A percentile compares a stretch with the other conserved stretches of the same genome.
Evolutionary conservation across 1,139 yeast genomes (phyloP).

Genomic region (Debaryomyces psychrophilus): DNA sequence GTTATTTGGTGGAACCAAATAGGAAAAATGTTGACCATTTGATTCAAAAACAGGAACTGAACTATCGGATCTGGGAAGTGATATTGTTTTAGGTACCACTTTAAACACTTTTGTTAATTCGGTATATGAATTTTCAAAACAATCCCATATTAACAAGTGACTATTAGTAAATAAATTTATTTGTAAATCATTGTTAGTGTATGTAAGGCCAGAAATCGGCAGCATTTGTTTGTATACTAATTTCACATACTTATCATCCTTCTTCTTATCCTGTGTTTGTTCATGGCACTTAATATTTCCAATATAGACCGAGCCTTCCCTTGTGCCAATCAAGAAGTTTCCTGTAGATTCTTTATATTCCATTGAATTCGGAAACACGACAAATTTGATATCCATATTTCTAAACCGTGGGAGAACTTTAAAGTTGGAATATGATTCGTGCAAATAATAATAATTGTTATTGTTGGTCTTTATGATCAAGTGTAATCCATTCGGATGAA

Average conservation of each 20-base stretch:
- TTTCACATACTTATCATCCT: conserved; percentile 43
- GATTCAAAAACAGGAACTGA: conserved; percentile 15
- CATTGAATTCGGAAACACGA: conserved; percentile 26
- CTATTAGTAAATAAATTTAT: conserved; percentile 27
- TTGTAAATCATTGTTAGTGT: conserved; percentile 27
- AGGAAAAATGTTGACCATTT: conserved; percentile 20
- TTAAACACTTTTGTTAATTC: conserved; percentile 38
- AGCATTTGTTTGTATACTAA: conserved; percentile 25
- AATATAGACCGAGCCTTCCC: conserved; percentile 34
- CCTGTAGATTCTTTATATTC: conserved; percentile 23
- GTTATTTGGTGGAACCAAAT: conserved; percentile 19
- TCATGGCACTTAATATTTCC: conserved; percentile 33
- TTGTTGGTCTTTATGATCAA: conserved; percentile 34
- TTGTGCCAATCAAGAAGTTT: conserved; percentile 34
- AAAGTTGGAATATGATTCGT: conserved; percentile 34
- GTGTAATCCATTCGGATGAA: conserved; percentile 43
- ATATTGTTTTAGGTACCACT: conserved; percentile 20
- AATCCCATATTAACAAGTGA: conserved; percentile 36
- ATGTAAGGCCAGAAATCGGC: conserved; percentile 24
- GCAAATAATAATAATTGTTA: conserved; percentile 34
- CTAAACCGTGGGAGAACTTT: conserved; percentile 39
- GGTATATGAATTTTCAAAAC: conserved; percentile 32
- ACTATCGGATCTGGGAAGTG: conserved; percentile 6
- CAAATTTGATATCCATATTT: conserved; percentile 27
- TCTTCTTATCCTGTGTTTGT: conserved; percentile 28